Evolutionary conservation across 2,329 filamentous ascomycete genomes (phyloP).

Genomic region (Calonectria henricotiae): DNA sequence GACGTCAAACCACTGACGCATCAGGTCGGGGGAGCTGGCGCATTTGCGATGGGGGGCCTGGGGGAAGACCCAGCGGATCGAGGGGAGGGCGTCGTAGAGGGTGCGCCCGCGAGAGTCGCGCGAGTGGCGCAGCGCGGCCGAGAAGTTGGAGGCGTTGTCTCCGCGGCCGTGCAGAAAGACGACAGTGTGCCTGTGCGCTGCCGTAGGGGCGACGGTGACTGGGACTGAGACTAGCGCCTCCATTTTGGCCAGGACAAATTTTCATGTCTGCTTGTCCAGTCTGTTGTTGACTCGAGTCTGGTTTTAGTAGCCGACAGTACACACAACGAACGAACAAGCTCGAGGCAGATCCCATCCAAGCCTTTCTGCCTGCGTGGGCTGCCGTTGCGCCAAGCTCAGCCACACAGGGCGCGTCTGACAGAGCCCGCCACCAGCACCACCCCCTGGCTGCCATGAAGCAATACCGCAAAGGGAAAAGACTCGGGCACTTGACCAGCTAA

Average conservation of each 20-base stretch:
- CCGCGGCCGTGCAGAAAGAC: slow-evolving; percentile 66
- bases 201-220: neutral
- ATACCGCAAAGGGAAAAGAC: no score
- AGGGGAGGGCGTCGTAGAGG: slow-evolving; percentile 62
- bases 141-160: slow-evolving; percentile 57
- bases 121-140: slow-evolving; percentile 51
- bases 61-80: slow-evolving; percentile 68
- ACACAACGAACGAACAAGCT: neutral
- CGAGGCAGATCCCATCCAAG: neutral
- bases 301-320: no score
- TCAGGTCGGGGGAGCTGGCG: slow-evolving; percentile 42
- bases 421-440: neutral
- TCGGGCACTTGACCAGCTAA: no score
- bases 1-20: slow-evolving; percentile 69
- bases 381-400: neutral
- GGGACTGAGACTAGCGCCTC: neutral
- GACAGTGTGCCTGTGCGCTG: slow-evolving; percentile 61
- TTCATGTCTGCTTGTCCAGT: neutral
- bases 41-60: slow-evolving; percentile 42
- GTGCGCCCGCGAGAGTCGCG: slow-evolving; percentile 53
- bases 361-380: neutral
- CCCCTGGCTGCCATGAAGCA: no score
- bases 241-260: neutral
- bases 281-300: no score
- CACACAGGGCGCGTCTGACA: neutral